Percentiles rank a stretch among this genome's conserved stretches.
These are phyloP conservation scores for Prunella vulgaris DNA, from an alignment of 257 asterid genomes.

Conservation along the genomic window DNA sequence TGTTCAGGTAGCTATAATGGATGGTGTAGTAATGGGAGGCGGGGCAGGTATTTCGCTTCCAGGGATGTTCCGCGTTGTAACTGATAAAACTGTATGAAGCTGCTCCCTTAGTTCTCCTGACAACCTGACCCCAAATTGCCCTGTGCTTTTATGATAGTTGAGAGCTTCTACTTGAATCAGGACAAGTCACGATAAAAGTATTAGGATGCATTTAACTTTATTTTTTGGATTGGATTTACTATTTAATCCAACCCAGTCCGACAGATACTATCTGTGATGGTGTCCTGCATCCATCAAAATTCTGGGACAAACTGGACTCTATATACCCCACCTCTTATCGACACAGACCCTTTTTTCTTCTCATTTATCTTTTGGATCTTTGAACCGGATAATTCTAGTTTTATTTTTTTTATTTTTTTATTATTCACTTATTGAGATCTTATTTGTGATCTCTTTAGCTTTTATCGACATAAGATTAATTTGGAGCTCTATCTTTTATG, in stretches of 20 bases:
- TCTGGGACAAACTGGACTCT: not conserved
- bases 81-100: constrained; percentile 93
- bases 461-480: not conserved
- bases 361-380: not conserved
- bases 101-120: constrained; percentile 26
- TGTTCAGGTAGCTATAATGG: constrained; percentile 89
- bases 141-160: constrained; percentile 3
- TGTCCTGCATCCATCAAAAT: not conserved
- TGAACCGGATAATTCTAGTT: not conserved
- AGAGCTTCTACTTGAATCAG: constrained; percentile 12
- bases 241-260: not conserved
- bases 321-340: not conserved
- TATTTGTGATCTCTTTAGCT: not conserved
- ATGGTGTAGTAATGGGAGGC: constrained; percentile 87
- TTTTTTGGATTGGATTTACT: not conserved
- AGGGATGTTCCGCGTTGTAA: constrained; percentile 94
- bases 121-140: constrained; percentile 17
- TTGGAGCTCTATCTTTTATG: not conserved
- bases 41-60: constrained; percentile 97
- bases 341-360: not conserved
- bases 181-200: not conserved
- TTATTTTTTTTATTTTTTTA: no score
- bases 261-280: not conserved
- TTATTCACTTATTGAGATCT: not conserved
- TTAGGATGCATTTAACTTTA: not conserved